Base-by-base conservation (phyloP, 2,329 filamentous ascomycete genomes). In the Talaromyces marneffei region DNA sequence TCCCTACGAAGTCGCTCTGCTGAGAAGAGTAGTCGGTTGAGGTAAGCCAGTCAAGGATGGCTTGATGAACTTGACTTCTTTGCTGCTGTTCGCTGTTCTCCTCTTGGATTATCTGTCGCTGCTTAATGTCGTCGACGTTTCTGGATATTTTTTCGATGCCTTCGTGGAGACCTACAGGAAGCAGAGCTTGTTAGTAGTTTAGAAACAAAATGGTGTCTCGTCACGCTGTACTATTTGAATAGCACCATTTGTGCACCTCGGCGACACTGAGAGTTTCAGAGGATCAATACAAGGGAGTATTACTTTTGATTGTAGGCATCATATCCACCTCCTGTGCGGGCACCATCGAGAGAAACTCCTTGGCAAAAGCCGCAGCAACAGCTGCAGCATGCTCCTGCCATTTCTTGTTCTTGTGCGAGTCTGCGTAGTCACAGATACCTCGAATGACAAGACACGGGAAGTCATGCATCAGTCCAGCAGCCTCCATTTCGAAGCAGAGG, bases 361-460 rank as follows among this genome's bases (percentile, higher is more conserved):
- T 64, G 5, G 62, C 60, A 48, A 10, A 64, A 8, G 57, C 62
- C 3, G 65, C 65, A 5, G 65, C 61, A 4, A 42, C 42, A 2
- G 18, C 35, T 2, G 64, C 64, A 1, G 64, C 63, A 57, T 63
- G 52, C 27, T 44, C 31, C 9, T 65, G 63, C 64, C 64, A 65
- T 20, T 25, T 23, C 5, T 65, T 55, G 29, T 61, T 65, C 37
- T 65, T 65, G 42, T 65, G 63, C 1, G 61, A 60, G 35, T 65
- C 64, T 3, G 61, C 54, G 20, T 65, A 65, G 37, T 65, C 40
- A 39, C 64, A 65, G 18, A 65, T 65, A 3, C 63, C 64, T 12
- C 63, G 35, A 18, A 65, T 61, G 20, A 63, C 57, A 12, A 65
- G 25, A 46, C 54, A 65, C 1, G 63, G 57, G 12, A 59, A 63